Base-by-base conservation (phyloP, 2,329 filamentous ascomycete genomes). In the Fonsecaea multimorphosa region DNA sequence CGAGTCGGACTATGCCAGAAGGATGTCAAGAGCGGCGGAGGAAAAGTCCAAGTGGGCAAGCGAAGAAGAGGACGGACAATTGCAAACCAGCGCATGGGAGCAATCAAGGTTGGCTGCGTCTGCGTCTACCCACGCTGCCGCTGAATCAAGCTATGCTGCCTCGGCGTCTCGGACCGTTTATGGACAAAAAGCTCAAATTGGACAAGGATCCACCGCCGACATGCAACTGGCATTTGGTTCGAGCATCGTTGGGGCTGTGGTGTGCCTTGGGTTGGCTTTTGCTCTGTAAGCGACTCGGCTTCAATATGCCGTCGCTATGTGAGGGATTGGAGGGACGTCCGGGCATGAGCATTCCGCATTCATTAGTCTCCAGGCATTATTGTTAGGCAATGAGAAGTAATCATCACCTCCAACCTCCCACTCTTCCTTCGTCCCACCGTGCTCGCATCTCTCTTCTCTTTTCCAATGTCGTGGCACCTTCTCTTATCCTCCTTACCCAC, bases 381-480 rank as follows among this genome's bases (percentile, higher is more conserved):
- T 55, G 19, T 62, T 66, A 66, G 44, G 44, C 8, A 24, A 22
- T n/a, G 44, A 36, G 31, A 60, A 52, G 44, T 36, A n/a, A 49
- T 24, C 40, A 52, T 87, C 81, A 94, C 74, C 94, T 86, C 95
- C 95, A 98, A 0, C 95, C 95, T 11, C 94, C 94, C 36, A 98
- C 94, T 71, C 94, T 85, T 27, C 94, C 93, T 79, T 98, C 94
- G 76, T 98, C 95, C 95, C 95, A 98, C 72, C 95, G 85, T 73
- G 93, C 91, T 78, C 93, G 96, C 71, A 92, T 86, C 81, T 98
- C 95, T 74, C 89, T 88, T 64, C 95, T 85, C 61, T 93, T 82
- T 74, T 95, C 96, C 68, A 89, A 89, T 64, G 90, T 81, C 72
- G 91, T 90, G 75, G 89, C 91, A 9, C 91, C 91, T 72, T 94